Percentiles rank a stretch among this genome's conserved stretches.
Evolutionary conservation across 2,329 filamentous ascomycete species (phyloP).

Genomic region (Chrysosporium keratinophilum): DNA sequence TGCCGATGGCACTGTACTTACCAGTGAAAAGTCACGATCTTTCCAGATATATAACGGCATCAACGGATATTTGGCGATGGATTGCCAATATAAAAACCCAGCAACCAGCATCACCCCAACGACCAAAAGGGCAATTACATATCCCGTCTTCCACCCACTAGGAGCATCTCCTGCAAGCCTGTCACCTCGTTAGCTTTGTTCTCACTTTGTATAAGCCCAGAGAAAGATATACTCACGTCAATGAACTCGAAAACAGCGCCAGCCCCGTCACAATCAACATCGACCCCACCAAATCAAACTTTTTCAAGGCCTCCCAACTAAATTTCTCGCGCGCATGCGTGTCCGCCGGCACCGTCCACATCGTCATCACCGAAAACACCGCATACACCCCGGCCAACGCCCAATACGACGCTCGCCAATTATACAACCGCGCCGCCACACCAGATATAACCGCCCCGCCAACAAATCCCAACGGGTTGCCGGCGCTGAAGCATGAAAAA

Average conservation of each 20-base stretch:
- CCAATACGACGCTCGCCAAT: conserved; percentile 11
- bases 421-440: not conserved
- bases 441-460: conserved; percentile 4
- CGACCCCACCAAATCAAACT: conserved; percentile 39
- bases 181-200: not conserved
- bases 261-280: conserved; percentile 8
- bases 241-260: conserved; percentile 56
- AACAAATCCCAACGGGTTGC: conserved; percentile 6
- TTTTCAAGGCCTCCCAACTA: conserved; percentile 22
- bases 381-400: conserved; percentile 5
- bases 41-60: conserved; percentile 10
- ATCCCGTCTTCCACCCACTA: conserved; percentile 7
- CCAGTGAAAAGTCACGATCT: conserved; percentile 4
- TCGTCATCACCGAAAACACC: conserved; percentile 3
- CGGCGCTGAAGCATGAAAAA: conserved; percentile 8
- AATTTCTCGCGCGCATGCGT: conserved; percentile 20
- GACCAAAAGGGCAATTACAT: conserved; percentile 8
- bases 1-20: not conserved
- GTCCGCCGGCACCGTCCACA: conserved; percentile 15
- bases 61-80: conserved; percentile 3
- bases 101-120: conserved; percentile 3
- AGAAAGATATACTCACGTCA: conserved; percentile 45
- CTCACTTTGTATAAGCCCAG: not conserved
- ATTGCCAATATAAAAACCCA: conserved; percentile 7
- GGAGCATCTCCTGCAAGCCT: conserved; percentile 8